Base-by-base conservation (phyloP, 805 yeast species). In the Clavispora vitiphila region DNA sequence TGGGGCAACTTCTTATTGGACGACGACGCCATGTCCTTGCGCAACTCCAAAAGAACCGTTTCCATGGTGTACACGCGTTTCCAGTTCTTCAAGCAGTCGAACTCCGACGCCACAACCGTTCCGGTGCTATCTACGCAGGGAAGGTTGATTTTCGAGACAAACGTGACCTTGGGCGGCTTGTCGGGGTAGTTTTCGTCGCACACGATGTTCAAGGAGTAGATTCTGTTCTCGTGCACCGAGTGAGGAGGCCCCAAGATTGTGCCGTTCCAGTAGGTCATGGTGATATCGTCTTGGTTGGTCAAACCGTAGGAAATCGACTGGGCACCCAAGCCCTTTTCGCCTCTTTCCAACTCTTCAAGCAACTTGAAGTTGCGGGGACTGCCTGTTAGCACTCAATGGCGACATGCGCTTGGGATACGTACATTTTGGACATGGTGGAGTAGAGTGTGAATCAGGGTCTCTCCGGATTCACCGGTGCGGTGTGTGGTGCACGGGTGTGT, bases 181-280 rank as follows among this genome's bases (percentile, higher is more conserved):
- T 86, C 93, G 1, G 99, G 99, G 61, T 93, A 93, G 6, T 74
- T 68, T 5, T 78, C 80, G 16, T 89, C 97, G 61, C 97, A 90
- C 48, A 78, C 80, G 37, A 93, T 79, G 40, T 77, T 80, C 42
- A 93, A 71, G 26, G 87, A 82, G 62, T 93, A 93, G 48, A 93
- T 93, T 58, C 99, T 76, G 64, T 93, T 93, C 62, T 90, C 97
- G 61, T 91, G 97, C 21, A 78, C 78, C 11, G 70, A 65, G 57
- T 86, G 95, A 26, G 99, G 99, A 4, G 99, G 99, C 0, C 99
- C 99, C 50, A 93, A 71, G 39, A 93, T 91, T 25, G 99, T 93
- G 10, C 97, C 99, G 65, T 90, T 93, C 99, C 99, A 93, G 55
- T 83, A 67, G 9, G 96, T 85, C 95, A 93, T 87, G 39, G 89